phyloP scores from a whole-genome alignment of 306 rosid species.

The Arachis hypogaea region DNA sequence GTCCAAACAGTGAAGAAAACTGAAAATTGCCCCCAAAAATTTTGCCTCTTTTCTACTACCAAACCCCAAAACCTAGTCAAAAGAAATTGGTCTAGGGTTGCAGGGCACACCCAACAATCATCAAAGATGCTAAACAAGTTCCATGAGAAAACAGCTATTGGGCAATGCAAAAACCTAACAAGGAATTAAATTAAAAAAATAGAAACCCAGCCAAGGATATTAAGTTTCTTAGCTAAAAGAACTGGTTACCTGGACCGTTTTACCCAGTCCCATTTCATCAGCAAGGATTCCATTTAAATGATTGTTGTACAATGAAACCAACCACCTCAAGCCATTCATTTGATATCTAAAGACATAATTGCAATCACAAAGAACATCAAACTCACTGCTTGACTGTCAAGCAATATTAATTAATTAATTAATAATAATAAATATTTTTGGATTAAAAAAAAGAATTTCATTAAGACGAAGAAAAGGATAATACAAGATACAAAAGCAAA shows the following conservation, averaged over 20 bases:
- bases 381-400: conserved; percentile 10
- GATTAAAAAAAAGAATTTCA: no score
- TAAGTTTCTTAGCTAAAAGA: conserved; percentile 16
- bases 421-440: no score
- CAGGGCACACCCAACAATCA: no score
- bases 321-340: conserved; percentile 98
- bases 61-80: no score
- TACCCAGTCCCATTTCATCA: conserved; percentile 99
- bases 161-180: neutral
- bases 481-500: no score
- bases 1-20: no score
- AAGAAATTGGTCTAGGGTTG: no score
- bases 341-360: conserved; percentile 73
- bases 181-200: neutral
- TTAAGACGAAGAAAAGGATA: no score
- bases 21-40: no score
- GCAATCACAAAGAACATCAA: conserved; percentile 38
- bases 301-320: conserved; percentile 92
- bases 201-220: conserved; percentile 4
- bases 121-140: no score
- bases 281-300: conserved; percentile 99
- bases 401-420: conserved; percentile 16
- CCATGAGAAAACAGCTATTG: no score
- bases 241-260: conserved; percentile 89
- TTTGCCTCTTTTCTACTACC: no score